These are phyloP conservation scores for Kazachstania kunashirensis DNA, from an alignment of 805 yeast genomes.

Conservation along the genomic window DNA sequence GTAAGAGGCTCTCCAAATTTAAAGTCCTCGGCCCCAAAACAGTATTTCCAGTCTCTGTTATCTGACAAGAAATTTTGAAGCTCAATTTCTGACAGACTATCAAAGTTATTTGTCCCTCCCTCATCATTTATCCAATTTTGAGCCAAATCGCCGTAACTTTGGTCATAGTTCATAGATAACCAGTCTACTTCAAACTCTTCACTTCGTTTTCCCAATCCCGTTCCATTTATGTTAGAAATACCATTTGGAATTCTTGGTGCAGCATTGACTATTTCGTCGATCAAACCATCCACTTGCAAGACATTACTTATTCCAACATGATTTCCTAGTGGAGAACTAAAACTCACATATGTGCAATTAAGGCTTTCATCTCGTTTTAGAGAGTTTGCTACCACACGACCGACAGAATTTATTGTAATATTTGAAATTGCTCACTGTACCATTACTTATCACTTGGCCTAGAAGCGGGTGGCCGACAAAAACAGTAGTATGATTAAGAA, in stretches of 20 bases:
- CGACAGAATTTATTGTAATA: neutral
- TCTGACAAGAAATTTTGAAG: neutral
- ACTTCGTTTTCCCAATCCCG: neutral
- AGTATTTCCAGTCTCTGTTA: neutral
- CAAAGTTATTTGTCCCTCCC: neutral
- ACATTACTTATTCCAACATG: neutral
- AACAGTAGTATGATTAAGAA: neutral
- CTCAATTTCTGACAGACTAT: neutral
- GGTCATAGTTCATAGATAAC: neutral
- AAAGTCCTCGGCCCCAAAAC: neutral
- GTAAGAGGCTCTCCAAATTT: neutral
- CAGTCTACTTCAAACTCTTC: neutral
- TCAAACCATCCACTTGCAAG: neutral
- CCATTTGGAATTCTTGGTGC: neutral
- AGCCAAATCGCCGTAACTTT: neutral
- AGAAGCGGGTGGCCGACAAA: neutral
- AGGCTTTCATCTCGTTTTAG: neutral
- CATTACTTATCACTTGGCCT: neutral
- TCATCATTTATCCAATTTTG: conserved; percentile 1
- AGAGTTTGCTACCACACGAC: neutral
- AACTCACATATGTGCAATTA: neutral
- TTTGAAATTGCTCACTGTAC: neutral
- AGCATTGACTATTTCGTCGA: neutral
- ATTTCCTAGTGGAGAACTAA: neutral
- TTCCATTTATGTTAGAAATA: neutral